phyloP scores from a whole-genome alignment of 345 rosid genomes.

The Angophora floribunda region DNA sequence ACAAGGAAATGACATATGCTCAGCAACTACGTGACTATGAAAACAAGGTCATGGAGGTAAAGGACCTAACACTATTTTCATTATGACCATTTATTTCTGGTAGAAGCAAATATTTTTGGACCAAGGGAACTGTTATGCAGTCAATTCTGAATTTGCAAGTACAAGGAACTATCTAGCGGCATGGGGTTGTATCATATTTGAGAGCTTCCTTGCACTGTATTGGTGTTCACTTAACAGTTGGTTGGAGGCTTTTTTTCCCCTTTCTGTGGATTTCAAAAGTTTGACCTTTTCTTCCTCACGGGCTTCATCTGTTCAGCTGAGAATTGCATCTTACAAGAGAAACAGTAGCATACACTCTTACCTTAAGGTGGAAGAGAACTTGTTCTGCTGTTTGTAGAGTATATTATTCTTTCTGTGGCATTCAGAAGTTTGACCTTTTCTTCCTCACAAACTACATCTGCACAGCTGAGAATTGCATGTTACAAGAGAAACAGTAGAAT shows the following conservation, averaged over 20 bases:
- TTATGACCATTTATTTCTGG: neutral
- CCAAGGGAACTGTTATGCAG: neutral
- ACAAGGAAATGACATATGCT: constrained; percentile 97
- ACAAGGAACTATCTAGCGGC: neutral
- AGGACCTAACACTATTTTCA: neutral
- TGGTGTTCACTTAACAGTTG: neutral
- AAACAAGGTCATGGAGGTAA: constrained; percentile 88
- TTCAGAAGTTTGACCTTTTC: neutral
- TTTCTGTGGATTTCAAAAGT: neutral
- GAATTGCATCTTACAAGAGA: neutral
- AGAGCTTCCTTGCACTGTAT: neutral
- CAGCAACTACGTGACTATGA: constrained; percentile 94
- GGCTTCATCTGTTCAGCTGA: neutral
- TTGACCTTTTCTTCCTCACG: neutral
- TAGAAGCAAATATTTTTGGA: neutral
- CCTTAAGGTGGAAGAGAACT: neutral
- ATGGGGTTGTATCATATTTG: neutral
- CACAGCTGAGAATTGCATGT: neutral
- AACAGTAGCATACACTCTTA: neutral
- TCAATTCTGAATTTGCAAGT: neutral
- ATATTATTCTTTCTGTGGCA: neutral
- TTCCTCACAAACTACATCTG: neutral
- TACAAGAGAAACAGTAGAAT: neutral
- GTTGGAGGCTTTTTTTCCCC: neutral
- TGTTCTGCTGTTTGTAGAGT: neutral